Evolutionary conservation across 192 early-diverging fungal species (phyloP), one percentile per base, ranked within the genome.

Genomic region (Cetraspora pellucida): DNA sequence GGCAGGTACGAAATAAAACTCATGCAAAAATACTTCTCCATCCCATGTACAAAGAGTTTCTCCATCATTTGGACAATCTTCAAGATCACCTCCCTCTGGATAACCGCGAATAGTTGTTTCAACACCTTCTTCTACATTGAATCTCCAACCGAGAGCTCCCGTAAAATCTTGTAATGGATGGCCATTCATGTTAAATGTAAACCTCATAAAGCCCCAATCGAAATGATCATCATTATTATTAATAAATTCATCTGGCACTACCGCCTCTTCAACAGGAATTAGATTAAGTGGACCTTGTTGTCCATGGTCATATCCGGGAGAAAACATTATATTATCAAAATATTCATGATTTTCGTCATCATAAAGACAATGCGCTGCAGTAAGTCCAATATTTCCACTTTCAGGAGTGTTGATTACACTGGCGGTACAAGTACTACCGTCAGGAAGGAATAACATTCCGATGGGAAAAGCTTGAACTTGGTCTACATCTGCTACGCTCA

Each of bases 41-140:
- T 28, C 23, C 58, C 58, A 60, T 25, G 58, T 60, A 60, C 58
- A 60, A 60, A 60, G 58, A 60, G 2, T 28, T 7, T 11, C 8
- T 60, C 58, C 58, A 60, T 60, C 25, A 60, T 60, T 60, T 60
- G 25, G 58, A 60, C 58, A 60, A 60, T 60, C 25, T 60, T 25
- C 25, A 60, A 60, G 58, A 27, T 60, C 0, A 60, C 25, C 58
- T 60, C 27, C 58, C 0, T 60, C 7, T 13, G 58, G 25, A 60
- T 60, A 60, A 60, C 58, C 58, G 25, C 2, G 25, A 60, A 60
- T 28, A 60, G 58, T 60, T 28, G 58, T 60, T 60, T 5, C 9
- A 28, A 60, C 25, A 60, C 25, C 25, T 4, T 60, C 5, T 60
- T 25, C 58, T 60, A 25, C 25, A 25, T 60, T 19, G 58, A 60